Percentiles rank a stretch among this genome's conserved stretches.
Conservation (phyloP, 1,139 yeast genomes). For the Geotrichum klebahnii region DNA sequence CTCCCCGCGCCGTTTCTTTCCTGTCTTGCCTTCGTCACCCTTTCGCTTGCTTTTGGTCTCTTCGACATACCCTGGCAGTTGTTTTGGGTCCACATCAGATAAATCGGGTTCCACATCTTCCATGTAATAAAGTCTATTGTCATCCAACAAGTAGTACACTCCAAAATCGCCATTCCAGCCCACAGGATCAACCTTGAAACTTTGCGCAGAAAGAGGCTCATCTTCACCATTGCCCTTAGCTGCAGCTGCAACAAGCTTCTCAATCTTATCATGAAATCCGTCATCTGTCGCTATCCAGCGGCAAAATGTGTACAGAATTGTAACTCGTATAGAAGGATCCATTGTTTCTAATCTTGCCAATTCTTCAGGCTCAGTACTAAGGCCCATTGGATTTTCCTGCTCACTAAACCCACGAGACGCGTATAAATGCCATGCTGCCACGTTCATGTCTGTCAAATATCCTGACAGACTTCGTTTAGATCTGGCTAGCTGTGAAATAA, state of each 20-base stretch:
- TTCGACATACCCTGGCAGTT: constrained; percentile 1
- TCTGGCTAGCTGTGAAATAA: constrained; percentile 20
- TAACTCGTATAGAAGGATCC: constrained; percentile 23
- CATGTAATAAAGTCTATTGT: constrained; percentile 36
- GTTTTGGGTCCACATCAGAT: constrained; percentile 21
- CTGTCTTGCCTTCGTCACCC: too few relatives aligned
- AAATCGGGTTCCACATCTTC: constrained; percentile 30
- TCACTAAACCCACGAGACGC: constrained; percentile 4
- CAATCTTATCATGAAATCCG: constrained; percentile 30
- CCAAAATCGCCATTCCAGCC: constrained; percentile 36
- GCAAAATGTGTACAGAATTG: constrained; percentile 28
- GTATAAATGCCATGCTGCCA: constrained; percentile 21
- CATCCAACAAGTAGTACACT: constrained; percentile 38
- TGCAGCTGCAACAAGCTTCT: constrained; percentile 20
- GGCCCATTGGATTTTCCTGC: constrained; percentile 19
- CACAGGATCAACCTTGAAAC: constrained; percentile 35
- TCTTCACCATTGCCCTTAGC: constrained; percentile 21
- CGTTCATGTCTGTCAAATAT: constrained; percentile 20
- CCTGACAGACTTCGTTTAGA: neutral
- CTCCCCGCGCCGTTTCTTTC: constrained; percentile 9
- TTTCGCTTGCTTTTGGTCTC: constrained; percentile 7
- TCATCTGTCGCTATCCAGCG: constrained; percentile 29
- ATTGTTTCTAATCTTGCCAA: constrained; percentile 12
- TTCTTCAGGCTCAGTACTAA: constrained; percentile 4
- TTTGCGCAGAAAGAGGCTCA: constrained; percentile 5